phyloP scores from a whole-genome alignment of 2,329 filamentous ascomycete genomes.

The Albophoma yamanashiensis region DNA sequence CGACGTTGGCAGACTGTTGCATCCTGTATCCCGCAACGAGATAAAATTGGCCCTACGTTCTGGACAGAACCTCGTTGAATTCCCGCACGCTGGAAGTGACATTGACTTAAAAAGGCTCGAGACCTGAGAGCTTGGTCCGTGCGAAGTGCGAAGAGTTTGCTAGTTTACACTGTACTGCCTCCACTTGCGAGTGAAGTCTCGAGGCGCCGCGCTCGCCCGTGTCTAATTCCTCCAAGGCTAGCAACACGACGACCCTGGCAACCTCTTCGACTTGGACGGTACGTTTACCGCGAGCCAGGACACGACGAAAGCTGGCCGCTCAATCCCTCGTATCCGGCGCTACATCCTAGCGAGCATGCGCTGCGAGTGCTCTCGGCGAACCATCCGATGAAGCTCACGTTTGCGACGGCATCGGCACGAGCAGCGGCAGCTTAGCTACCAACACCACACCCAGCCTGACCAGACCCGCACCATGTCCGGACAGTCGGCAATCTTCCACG shows the following conservation, averaged over 20 bases:
- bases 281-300: not conserved
- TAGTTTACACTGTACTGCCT: not conserved
- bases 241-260: not conserved
- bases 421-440: not conserved
- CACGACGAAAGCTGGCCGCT: not conserved
- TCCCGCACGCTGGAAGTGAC: not conserved
- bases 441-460: conserved; percentile 2
- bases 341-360: conserved; percentile 13
- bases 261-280: not conserved
- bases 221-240: not conserved
- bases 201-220: not conserved
- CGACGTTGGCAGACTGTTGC: not conserved
- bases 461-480: conserved; percentile 38
- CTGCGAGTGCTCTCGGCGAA: conserved; percentile 12
- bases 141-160: not conserved
- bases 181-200: not conserved
- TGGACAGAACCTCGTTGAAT: not conserved
- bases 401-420: conserved; percentile 15
- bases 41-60: not conserved
- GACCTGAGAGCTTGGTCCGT: not conserved
- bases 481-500: conserved; percentile 47
- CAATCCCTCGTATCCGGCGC: not conserved
- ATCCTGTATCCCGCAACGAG: not conserved
- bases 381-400: conserved; percentile 19
- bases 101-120: too few species aligned